Percentiles rank a stretch among this genome's conserved stretches.
Evolutionary conservation across 1,284 basidiomycete species (phyloP).

Genomic region (Cutaneotrichosporon arboriforme): DNA sequence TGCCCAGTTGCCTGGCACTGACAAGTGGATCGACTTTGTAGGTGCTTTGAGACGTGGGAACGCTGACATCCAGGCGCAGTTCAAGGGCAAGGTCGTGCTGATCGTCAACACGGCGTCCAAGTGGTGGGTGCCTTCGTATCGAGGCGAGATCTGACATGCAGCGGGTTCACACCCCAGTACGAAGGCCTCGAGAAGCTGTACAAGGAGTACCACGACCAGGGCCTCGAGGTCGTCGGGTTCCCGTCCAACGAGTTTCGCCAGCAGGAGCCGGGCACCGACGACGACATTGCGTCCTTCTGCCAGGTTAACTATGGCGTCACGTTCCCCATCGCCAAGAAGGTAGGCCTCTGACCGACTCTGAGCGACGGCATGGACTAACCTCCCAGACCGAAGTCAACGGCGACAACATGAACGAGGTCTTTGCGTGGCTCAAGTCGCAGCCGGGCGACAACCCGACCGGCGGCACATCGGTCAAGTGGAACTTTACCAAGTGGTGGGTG

Average conservation of each 20-base stretch:
- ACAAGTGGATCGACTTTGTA: slow-evolving; percentile 40
- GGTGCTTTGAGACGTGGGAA: slow-evolving; percentile 4
- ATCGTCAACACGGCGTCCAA: slow-evolving; percentile 55
- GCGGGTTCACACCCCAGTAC: slow-evolving; percentile 36
- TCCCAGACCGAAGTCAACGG: slow-evolving; percentile 77
- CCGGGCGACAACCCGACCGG: slow-evolving; percentile 20
- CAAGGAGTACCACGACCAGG: slow-evolving; percentile 51
- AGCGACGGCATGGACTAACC: slow-evolving; percentile 60
- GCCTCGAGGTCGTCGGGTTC: slow-evolving; percentile 51
- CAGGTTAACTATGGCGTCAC: slow-evolving; percentile 72
- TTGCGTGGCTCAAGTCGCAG: slow-evolving; percentile 71
- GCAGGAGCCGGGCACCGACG: slow-evolving; percentile 72
- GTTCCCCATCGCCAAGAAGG: slow-evolving; percentile 78
- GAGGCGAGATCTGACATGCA: neutral
- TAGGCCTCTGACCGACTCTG: slow-evolving; percentile 33
- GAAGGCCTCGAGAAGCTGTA: slow-evolving; percentile 52
- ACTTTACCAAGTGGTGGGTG: slow-evolving; percentile 41
- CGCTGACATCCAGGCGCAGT: slow-evolving; percentile 19
- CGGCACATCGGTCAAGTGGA: slow-evolving; percentile 44
- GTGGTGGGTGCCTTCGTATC: slow-evolving; percentile 33
- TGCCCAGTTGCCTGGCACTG: slow-evolving; percentile 43
- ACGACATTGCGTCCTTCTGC: slow-evolving; percentile 56
- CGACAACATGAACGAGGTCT: slow-evolving; percentile 68
- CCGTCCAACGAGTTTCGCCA: slow-evolving; percentile 51
- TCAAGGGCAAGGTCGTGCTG: slow-evolving; percentile 54